Evolutionary conservation across 495 filamentous ascomycete genomes (phyloP).

Genomic region (Tetracladium setigerum): DNA sequence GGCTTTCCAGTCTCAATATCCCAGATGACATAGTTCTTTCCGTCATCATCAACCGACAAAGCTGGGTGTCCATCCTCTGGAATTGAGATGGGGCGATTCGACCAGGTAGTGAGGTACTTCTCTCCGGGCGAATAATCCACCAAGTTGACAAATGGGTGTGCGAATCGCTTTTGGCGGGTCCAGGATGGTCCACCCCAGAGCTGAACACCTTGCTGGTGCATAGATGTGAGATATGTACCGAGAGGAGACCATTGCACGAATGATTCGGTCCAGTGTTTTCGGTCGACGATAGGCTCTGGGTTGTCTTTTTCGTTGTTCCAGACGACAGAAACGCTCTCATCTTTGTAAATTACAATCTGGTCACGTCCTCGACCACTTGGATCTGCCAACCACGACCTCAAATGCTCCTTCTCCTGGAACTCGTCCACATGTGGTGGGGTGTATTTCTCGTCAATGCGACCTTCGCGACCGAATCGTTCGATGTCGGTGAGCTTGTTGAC

Average conservation of each 20-base stretch:
- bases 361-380: constrained; percentile 79
- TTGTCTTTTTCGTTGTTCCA: constrained; percentile 95
- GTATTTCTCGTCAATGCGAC: constrained; percentile 86
- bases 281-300: constrained; percentile 83
- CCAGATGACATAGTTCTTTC: constrained; percentile 99
- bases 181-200: constrained; percentile 90
- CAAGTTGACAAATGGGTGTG: constrained; percentile 90
- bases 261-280: constrained; percentile 90
- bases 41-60: constrained; percentile 84
- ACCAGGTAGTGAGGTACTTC: constrained; percentile 94
- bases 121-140: constrained; percentile 93
- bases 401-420: constrained; percentile 87
- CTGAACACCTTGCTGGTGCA: constrained; percentile 91
- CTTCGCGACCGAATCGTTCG: constrained; percentile 90
- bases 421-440: constrained; percentile 65
- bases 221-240: constrained; percentile 88
- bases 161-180: constrained; percentile 84
- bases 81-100: constrained; percentile 80
- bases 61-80: constrained; percentile 76
- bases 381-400: constrained; percentile 88
- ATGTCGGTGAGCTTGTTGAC: constrained; percentile 99
- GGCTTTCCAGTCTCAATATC: constrained; percentile 87
- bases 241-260: constrained; percentile 97
- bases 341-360: constrained; percentile 87
- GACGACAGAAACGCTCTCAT: constrained; percentile 86